These are phyloP conservation scores for Colletotrichum noveboracense DNA, from an alignment of 2,329 filamentous ascomycete species.

Conservation along the genomic window DNA sequence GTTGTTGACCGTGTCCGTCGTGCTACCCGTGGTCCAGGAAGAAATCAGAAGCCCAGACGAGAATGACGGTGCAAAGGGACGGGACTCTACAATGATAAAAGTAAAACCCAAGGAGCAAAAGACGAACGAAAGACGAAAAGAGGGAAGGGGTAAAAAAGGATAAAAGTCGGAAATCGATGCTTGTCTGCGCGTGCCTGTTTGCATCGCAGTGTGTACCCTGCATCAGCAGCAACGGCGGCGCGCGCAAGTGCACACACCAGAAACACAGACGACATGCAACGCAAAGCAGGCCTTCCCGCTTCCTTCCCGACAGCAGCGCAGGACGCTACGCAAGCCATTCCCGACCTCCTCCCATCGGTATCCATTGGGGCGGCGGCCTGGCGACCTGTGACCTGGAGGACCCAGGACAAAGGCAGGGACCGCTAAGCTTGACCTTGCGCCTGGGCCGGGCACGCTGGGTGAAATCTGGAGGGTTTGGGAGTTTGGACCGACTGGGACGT, in stretches of 20 bases:
- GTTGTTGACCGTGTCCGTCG: neutral
- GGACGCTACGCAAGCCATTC: constrained; percentile 11
- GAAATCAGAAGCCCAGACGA: neutral
- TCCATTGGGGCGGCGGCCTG: neutral
- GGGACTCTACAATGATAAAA: neutral
- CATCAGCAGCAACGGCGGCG: neutral
- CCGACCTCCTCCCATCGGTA: neutral
- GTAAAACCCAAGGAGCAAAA: neutral
- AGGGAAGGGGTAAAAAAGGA: neutral
- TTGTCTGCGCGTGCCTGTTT: neutral
- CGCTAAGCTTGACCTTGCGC: constrained; percentile 15
- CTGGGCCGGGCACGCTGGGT: constrained; percentile 17
- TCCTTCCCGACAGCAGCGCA: neutral
- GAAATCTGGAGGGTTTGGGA: constrained; percentile 22
- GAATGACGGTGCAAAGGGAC: neutral
- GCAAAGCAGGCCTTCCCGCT: constrained; percentile 19
- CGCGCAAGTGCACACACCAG: constrained; percentile 15
- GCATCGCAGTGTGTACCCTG: neutral
- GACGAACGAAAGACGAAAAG: neutral
- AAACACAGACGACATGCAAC: constrained; percentile 21
- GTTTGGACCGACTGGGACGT: constrained; percentile 31
- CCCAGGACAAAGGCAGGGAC: neutral
- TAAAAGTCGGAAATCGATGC: constrained; percentile 11
- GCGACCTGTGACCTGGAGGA: neutral
- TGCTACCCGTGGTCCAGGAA: neutral